Base-by-base conservation (phyloP, 2,329 filamentous ascomycete genomes). In the Penicillium sp. region DNA sequence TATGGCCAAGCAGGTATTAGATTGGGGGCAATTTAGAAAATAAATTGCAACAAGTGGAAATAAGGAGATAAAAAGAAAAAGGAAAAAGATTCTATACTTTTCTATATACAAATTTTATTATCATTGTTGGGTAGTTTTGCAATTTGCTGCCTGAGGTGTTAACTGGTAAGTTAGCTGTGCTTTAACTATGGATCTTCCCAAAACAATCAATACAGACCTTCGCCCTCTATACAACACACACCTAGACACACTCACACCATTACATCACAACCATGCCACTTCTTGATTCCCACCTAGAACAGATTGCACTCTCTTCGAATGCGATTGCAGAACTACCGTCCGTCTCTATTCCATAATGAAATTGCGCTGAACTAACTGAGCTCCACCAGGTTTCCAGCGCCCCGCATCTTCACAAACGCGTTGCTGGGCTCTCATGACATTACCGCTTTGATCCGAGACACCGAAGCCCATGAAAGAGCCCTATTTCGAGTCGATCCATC, bases 351-450 rank as follows among this genome's bases (percentile, higher is more conserved):
- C 26, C 13, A 21, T 8, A 4, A 8, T 42, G 1, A 14, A n/a
- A 35, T 19, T 14, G 23, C 31, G 13, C 33, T 27, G 42, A 44
- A 50, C 27, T 45, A 21, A 47, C 58, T 10, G 23, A 23, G 35
- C 50, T 55, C 44, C 58, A 25, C 50, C 46, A 96, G 92, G 33
- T 98, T 98, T 67, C 91, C 91, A 42, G 86, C 86, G 2, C 91
- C 93, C n/a, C 96, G 91, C 69, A 92, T 95, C 70, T 99, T 98
- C 78, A 95, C 93, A 65, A 97, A 96, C 74, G 92, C 95, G 33
- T 84, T 99, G 39, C 87, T 98, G 49, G 88, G 89, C 55, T 88
- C 88, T 64, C 88, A 93, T 75, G 95, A 99, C 75, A 98, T 99
- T 66, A 98, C 95, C 4, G 86, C 91, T 13, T 81, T 99, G 48